These are phyloP conservation scores for Lachancea sp. DNA, from an alignment of 805 yeast genomes.

Conservation along the genomic window DNA sequence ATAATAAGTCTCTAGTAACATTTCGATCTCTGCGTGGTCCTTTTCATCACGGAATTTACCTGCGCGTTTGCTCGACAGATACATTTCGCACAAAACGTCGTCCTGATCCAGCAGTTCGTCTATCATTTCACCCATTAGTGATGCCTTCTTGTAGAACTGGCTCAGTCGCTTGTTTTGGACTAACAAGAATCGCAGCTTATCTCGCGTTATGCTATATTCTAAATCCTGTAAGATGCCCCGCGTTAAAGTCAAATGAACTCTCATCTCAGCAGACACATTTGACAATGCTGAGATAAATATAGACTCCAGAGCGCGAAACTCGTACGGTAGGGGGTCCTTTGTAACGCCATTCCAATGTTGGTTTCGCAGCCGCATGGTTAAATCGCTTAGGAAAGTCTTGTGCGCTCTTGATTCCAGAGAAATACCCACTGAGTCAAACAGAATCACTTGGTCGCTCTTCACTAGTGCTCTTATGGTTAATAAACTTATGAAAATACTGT, in stretches of 20 bases:
- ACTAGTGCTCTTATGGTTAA: slow-evolving; percentile 76
- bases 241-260: slow-evolving; percentile 71
- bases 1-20: slow-evolving; percentile 84
- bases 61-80: slow-evolving; percentile 55
- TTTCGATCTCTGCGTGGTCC: slow-evolving; percentile 83
- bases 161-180: slow-evolving; percentile 80
- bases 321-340: slow-evolving; percentile 60
- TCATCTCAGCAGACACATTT: slow-evolving; percentile 79
- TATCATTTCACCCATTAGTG: slow-evolving; percentile 71
- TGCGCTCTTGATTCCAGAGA: slow-evolving; percentile 27
- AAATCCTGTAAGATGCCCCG: slow-evolving; percentile 67
- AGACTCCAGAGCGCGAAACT: slow-evolving; percentile 84
- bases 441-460: slow-evolving; percentile 62
- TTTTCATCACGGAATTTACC: slow-evolving; percentile 45
- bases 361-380: slow-evolving; percentile 21
- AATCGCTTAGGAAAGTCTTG: slow-evolving; percentile 21
- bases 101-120: slow-evolving; percentile 85
- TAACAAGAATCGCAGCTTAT: slow-evolving; percentile 67
- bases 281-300: slow-evolving; percentile 74
- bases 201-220: slow-evolving; percentile 76
- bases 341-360: slow-evolving; percentile 18
- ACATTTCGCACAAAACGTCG: slow-evolving; percentile 76
- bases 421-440: slow-evolving; percentile 52
- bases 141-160: slow-evolving; percentile 78
- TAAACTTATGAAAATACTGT: slow-evolving; percentile 68